A percentile compares a stretch with the other conserved stretches of the same genome.
Conservation (phyloP, 441 rosid genomes). For the Populus hybrid region DNA sequence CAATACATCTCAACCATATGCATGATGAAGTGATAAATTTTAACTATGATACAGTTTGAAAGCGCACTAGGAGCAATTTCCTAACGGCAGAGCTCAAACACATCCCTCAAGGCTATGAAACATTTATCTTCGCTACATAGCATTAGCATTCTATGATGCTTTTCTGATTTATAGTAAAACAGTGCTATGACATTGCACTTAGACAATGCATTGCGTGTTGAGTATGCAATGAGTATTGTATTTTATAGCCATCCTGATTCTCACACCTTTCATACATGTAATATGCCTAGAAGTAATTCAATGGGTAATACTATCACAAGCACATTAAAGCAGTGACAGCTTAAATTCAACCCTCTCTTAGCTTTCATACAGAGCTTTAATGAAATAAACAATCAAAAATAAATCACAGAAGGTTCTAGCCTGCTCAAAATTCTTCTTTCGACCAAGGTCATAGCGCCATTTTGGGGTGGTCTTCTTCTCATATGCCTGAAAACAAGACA, state of each 20-base stretch:
- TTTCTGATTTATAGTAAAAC: not conserved
- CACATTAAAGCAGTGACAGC: not conserved
- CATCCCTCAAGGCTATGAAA: not conserved
- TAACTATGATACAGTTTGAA: not conserved
- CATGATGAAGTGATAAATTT: not conserved
- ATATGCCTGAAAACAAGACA: slow-evolving; percentile 56
- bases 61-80: not conserved
- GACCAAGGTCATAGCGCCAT: slow-evolving; percentile 85
- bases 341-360: not conserved
- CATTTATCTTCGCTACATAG: not conserved
- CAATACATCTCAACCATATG: not conserved
- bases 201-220: not conserved
- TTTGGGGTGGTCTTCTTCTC: slow-evolving; percentile 80
- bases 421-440: slow-evolving; percentile 80
- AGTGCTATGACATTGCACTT: not conserved
- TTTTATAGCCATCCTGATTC: slow-evolving; percentile 1
- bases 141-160: not conserved
- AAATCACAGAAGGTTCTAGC: slow-evolving; percentile 28
- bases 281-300: not conserved
- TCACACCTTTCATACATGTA: not conserved
- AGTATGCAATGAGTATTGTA: not conserved
- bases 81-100: not conserved
- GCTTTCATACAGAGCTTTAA: not conserved
- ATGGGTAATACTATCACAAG: not conserved
- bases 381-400: slow-evolving; percentile 11